Evolutionary conservation across 139 green algal genomes (phyloP).

Genomic region (Raphidocelis subcapitata): DNA sequence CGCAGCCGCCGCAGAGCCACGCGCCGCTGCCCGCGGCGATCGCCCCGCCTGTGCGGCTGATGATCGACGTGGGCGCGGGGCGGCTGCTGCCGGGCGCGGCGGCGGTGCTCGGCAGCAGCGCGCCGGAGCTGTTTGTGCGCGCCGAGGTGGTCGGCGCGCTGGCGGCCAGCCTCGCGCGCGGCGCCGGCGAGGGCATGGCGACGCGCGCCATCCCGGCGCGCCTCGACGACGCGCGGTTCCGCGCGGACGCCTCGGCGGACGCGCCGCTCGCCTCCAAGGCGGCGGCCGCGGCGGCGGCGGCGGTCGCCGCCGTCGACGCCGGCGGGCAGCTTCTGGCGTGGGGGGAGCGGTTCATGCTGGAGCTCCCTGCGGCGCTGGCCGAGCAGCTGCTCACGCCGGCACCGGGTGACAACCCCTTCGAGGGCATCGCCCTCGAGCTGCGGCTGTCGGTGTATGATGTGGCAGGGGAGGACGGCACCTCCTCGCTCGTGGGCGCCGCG

Average conservation of each 20-base stretch:
- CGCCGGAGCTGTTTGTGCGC: constrained; percentile 25
- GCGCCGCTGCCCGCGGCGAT: constrained; percentile 4
- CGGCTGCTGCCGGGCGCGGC: too few relatives aligned
- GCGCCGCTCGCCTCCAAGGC: neutral
- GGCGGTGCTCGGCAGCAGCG: neutral
- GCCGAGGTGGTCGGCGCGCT: neutral
- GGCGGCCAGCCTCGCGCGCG: neutral
- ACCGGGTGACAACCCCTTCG: constrained; percentile 47
- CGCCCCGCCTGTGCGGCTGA: constrained; percentile 42
- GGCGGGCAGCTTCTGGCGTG: constrained; percentile 28
- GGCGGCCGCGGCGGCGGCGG: neutral
- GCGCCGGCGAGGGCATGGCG: constrained; percentile 37
- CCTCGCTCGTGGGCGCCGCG: constrained; percentile 27
- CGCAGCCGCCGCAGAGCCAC: constrained; percentile 32
- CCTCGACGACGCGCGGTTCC: neutral
- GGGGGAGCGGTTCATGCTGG: constrained; percentile 62
- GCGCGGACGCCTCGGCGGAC: neutral
- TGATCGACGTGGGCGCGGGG: constrained; percentile 51
- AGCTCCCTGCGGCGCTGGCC: constrained; percentile 42
- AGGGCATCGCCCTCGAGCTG: constrained; percentile 34
- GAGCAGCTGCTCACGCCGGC: constrained; percentile 48
- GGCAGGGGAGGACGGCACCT: constrained; percentile 28
- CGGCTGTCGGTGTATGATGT: constrained; percentile 39
- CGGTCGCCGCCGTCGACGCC: neutral
- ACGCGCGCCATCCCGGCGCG: constrained; percentile 32